Percentiles rank a stretch among this genome's conserved stretches.
Evolutionary conservation across 225 moss, liverwort and hornwort genomes (phyloP).

Genomic region (Takakia lepidozioides): DNA sequence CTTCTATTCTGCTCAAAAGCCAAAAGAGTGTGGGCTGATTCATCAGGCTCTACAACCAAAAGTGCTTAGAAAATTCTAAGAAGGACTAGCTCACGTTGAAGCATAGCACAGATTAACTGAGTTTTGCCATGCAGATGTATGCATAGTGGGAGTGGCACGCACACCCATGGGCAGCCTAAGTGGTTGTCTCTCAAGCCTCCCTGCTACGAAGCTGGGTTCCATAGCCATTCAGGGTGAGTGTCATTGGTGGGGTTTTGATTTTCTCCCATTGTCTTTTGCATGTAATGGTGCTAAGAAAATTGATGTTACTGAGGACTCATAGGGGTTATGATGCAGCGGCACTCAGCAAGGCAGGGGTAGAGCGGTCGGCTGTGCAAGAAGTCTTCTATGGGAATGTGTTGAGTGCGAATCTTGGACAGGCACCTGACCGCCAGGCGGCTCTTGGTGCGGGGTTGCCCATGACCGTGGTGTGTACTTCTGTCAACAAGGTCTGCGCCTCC

Average conservation of each 20-base stretch:
- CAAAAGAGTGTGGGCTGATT: too few species aligned
- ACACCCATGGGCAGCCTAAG: slow-evolving; percentile 94
- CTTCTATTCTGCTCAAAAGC: too few species aligned
- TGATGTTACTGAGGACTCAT: too few species aligned
- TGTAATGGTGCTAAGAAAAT: too few species aligned
- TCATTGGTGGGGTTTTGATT: too few species aligned
- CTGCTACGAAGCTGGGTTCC: slow-evolving; percentile 83
- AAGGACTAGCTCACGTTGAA: too few species aligned
- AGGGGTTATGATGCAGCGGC: slow-evolving; percentile 39
- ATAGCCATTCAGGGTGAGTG: slow-evolving; percentile 75
- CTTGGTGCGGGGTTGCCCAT: slow-evolving; percentile 75
- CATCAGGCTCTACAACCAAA: too few species aligned
- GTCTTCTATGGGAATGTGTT: slow-evolving; percentile 87
- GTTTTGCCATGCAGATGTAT: slow-evolving; percentile 94
- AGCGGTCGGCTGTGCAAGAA: slow-evolving; percentile 71
- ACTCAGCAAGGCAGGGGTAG: slow-evolving; percentile 67
- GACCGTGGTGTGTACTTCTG: slow-evolving; percentile 66
- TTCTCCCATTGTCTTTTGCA: too few species aligned
- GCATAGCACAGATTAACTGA: too few species aligned
- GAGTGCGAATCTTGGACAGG: slow-evolving; percentile 93
- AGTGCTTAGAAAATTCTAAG: too few species aligned
- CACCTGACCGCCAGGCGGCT: slow-evolving; percentile 92
- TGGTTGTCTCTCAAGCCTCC: slow-evolving; percentile 66
- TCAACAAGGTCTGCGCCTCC: slow-evolving; percentile 98
- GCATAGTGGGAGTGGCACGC: slow-evolving; percentile 83